phyloP scores from a whole-genome alignment of 805 yeast species.

The Candida takata region DNA sequence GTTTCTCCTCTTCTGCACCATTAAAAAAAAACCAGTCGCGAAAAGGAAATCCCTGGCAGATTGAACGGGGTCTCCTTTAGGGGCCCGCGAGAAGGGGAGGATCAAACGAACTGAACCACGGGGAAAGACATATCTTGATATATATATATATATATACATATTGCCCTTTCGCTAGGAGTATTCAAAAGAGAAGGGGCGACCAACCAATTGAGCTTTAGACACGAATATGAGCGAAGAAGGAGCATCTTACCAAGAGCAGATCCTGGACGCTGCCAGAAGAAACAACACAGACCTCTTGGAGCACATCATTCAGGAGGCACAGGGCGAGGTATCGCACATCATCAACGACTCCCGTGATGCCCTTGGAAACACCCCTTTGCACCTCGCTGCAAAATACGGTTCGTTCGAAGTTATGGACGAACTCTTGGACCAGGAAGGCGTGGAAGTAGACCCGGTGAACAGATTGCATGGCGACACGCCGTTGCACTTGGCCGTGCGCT shows the following conservation, averaged over 20 bases:
- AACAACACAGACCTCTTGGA: slow-evolving; percentile 74
- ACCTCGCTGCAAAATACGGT: slow-evolving; percentile 75
- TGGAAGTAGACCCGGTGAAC: slow-evolving; percentile 79
- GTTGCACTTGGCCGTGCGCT: slow-evolving; percentile 76
- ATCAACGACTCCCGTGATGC: slow-evolving; percentile 71
- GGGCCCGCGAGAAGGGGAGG: no score
- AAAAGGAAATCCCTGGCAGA: no score
- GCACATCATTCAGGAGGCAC: slow-evolving; percentile 37
- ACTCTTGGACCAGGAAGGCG: slow-evolving; percentile 80
- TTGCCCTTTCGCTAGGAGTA: no score
- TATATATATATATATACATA: no score
- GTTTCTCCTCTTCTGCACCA: no score
- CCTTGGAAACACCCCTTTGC: slow-evolving; percentile 74
- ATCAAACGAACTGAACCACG: no score
- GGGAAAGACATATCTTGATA: no score
- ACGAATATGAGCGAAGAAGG: slow-evolving; percentile 40
- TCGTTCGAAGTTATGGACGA: slow-evolving; percentile 80
- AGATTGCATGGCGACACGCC: slow-evolving; percentile 79
- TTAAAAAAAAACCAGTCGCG: no score
- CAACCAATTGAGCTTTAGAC: no score
- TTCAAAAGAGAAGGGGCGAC: no score
- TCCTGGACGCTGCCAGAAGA: slow-evolving; percentile 82
- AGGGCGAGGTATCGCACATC: slow-evolving; percentile 33
- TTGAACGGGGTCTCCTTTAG: no score
- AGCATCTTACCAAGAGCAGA: slow-evolving; percentile 70